phyloP scores from a whole-genome alignment of 495 filamentous ascomycete species.

The Podospora bellae-mahoneyi region DNA sequence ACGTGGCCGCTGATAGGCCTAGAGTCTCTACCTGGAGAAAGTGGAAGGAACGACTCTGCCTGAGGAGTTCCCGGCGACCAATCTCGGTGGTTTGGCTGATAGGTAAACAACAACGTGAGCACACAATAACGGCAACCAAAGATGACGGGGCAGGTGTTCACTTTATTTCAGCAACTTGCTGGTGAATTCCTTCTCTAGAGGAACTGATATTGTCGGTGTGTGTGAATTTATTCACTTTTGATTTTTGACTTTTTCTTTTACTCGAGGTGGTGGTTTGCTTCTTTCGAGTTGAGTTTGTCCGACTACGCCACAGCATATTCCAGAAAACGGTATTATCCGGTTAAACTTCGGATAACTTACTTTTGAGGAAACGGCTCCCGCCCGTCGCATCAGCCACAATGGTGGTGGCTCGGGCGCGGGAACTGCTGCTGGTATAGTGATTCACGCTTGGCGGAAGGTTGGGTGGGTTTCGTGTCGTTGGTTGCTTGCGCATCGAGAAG shows the following conservation, averaged over 20 bases:
- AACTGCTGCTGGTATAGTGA: background rate
- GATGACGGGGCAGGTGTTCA: background rate
- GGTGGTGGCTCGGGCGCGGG: background rate
- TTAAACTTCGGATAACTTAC: background rate
- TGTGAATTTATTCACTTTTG: background rate
- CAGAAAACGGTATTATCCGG: background rate
- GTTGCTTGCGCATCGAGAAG: background rate
- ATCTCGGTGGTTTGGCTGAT: background rate
- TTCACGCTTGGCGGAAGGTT: background rate
- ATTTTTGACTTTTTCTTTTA: too few relatives aligned
- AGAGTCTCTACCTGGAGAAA: background rate
- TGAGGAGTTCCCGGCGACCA: background rate
- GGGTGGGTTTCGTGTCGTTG: background rate
- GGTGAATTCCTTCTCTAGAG: background rate
- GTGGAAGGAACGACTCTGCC: background rate
- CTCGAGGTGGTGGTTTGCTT: too few relatives aligned
- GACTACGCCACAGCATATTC: background rate
- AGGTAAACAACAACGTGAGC: background rate
- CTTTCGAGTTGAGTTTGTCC: background rate
- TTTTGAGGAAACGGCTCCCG: background rate
- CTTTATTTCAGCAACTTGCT: background rate
- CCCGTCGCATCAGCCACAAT: background rate
- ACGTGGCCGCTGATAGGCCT: background rate
- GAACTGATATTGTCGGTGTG: background rate
- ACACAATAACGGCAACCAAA: background rate